Evolutionary conservation across 164 flowering plant genomes (phyloP).

Genomic region (Sedum album): DNA sequence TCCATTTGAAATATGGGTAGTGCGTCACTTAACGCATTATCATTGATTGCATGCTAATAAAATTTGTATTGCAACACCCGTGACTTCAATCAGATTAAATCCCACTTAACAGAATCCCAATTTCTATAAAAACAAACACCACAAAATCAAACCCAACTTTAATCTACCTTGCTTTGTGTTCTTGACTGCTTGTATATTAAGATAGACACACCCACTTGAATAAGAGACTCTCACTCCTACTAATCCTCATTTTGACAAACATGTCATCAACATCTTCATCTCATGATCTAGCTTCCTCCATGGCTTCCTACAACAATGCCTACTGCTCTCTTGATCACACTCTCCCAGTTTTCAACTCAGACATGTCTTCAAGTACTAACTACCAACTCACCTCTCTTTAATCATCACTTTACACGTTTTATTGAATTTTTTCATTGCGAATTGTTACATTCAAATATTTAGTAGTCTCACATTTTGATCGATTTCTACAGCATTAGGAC

Average conservation of each 20-base stretch:
- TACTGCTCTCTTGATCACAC: conserved; percentile 23
- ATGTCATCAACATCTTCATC: conserved; percentile 3
- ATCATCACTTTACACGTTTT: conserved; percentile 1
- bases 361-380: conserved; percentile 37
- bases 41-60: neutral
- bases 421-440: neutral
- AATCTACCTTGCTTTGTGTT: neutral
- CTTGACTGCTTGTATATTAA: neutral
- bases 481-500: neutral
- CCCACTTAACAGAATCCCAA: neutral
- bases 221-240: neutral
- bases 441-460: neutral
- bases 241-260: neutral
- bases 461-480: neutral
- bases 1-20: neutral
- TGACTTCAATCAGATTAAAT: neutral
- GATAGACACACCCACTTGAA: conserved; percentile 4
- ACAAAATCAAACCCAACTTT: conserved; percentile 8
- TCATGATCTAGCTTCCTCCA: conserved; percentile 19
- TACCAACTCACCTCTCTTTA: conserved; percentile 6
- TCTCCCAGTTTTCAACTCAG: conserved; percentile 53
- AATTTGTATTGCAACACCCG: neutral
- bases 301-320: conserved; percentile 23
- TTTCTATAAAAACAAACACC: neutral
- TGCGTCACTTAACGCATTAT: neutral